phyloP scores from a whole-genome alignment of 192 early-diverging fungal species.

The Coemansia brasiliensis region DNA sequence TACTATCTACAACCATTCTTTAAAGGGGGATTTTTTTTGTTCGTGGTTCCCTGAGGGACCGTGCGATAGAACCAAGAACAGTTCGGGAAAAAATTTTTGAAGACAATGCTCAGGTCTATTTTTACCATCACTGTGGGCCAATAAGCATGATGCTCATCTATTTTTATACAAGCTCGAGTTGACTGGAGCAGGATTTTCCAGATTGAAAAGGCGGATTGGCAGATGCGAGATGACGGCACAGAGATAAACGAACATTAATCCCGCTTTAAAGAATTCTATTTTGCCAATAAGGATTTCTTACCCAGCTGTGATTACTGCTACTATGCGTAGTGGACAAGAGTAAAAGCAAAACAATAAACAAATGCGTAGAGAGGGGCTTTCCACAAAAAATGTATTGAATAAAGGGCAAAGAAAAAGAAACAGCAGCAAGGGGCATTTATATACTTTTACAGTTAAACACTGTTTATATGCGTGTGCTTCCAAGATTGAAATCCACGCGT shows the following conservation, averaged over 20 bases:
- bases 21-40: too few relatives aligned
- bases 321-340: background rate
- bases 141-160: background rate
- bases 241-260: background rate
- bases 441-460: too few relatives aligned
- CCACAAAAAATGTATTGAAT: too few relatives aligned
- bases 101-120: slow-evolving; percentile 2
- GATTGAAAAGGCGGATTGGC: slow-evolving; percentile 1
- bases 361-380: background rate
- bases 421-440: too few relatives aligned
- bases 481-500: too few relatives aligned
- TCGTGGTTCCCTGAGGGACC: too few relatives aligned
- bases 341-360: slow-evolving; percentile 8
- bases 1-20: too few relatives aligned
- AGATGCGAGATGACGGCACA: background rate
- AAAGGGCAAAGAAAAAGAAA: too few relatives aligned
- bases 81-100: background rate
- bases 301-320: background rate
- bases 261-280: background rate
- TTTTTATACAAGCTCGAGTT: too few relatives aligned
- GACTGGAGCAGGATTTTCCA: background rate
- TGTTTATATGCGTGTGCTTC: too few relatives aligned
- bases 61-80: slow-evolving; percentile 1
- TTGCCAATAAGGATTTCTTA: too few relatives aligned
- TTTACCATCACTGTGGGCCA: background rate